Evolutionary conservation across 441 rosid genomes (phyloP), one percentile per base, ranked within the genome.

Genomic region (Corymbia calophylla): DNA sequence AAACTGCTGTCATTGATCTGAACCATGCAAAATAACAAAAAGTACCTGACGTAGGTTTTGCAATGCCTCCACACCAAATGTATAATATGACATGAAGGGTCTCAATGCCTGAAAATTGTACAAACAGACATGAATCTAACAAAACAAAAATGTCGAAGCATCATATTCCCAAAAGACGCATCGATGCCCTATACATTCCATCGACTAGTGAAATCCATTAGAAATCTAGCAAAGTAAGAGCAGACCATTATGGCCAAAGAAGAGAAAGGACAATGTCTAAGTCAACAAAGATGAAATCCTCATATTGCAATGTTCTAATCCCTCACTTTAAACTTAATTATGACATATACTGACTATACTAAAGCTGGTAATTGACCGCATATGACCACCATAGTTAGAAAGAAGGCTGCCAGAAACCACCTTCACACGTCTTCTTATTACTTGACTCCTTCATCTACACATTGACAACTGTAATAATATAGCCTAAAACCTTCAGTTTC

Each of bases 1-100:
- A 23, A 77, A 23, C 3, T 77, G 58, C 29, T 47, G 49, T 8
- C 21, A 86, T 56, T 56, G 66, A 1, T 23, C 60, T 55, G 66
- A 47, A 86, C 51, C 21, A 88, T 51, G 77, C 53, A 15, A 32
- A 58, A 47, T 29, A 58, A 44, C 21, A 47, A 86, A 15, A 80
- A 82, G 86, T 93, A 96, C 99, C 98, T 95, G 95, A 86, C 92
- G 93, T 80, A 97, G 91, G 90, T 93, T 92, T 81, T 89, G 92
- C 90, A 95, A 91, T 88, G 94, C 95, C 91, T 93, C 90, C 49
- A 54, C 64, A 88, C 98, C 95, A 87, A 94, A 94, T 13, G 98
- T 95, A 93, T 96, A 94, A 93, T 97, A 96, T 44, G 91, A 92
- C 88, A 97, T 86, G 91, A 91, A 95, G 64, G 99, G 98, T 94